Evolutionary conservation across 2,329 filamentous ascomycete genomes (phyloP), one percentile per base, ranked within the genome.

Genomic region (Ceratocystis harringtonii): DNA sequence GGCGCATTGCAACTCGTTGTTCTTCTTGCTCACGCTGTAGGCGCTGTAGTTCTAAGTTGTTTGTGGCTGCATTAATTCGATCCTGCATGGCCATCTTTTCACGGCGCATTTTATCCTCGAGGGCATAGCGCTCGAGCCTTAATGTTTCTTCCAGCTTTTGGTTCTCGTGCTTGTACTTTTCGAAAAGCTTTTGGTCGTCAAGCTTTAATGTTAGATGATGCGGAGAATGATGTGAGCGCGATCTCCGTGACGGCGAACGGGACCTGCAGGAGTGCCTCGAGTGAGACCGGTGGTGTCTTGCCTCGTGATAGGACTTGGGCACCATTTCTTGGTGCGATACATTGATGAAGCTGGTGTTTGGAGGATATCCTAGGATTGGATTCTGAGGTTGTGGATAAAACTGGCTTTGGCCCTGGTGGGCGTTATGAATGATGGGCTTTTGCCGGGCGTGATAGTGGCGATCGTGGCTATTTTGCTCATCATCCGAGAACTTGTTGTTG

Each of bases 21-120:
- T 43, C 19, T 22, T 63, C 19, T 22, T 43, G 43, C 55, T 63
- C 41, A 5, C 41, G 63, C 17, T 60, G 43, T 4, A 65, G 45
- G 25, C 43, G 50, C 19, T 65, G 22, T 3, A 67, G 62, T 15
- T 67, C 66, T 28, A 50, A 60, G 25, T 28, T n/a, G 17, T 36
- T 63, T 30, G 30, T 62, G 4, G 63, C 63, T 1, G 48, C 25
- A 1, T 30, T n/a, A 61, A 64, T 65, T 10, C 60, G 63, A 19
- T 60, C 60, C 19, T 66, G 17, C 41, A 62, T 62, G 10, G 61
- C 25, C 2, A 25, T 12, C 6, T 22, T 62, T 41, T 62, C 61
- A 17, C 22, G 30, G 25, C 61, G 61, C 22, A 62, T 50, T 12
- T 15, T 36, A 7, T 62, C 61, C 45, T 62, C 61, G 1, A 62